phyloP scores from a whole-genome alignment of 306 rosid species.

The Fragaria nilgerrensis region DNA sequence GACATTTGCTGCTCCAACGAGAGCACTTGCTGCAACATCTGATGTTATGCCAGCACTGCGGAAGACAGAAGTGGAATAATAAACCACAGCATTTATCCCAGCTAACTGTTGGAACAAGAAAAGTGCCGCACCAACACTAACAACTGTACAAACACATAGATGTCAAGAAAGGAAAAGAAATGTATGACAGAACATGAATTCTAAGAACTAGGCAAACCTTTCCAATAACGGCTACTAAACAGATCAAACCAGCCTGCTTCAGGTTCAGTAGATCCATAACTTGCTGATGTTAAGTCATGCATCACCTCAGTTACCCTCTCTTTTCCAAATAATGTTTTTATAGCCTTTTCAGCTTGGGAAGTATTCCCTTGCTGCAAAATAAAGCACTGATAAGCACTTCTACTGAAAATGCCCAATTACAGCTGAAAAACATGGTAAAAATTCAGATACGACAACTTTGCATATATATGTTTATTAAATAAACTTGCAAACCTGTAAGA shows the following conservation, averaged over 20 bases:
- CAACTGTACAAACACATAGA: constrained; percentile 58
- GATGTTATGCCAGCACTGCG: constrained; percentile 91
- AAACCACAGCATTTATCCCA: constrained; percentile 93
- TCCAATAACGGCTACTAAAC: constrained; percentile 88
- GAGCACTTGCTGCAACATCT: constrained; percentile 97
- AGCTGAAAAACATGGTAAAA: not conserved
- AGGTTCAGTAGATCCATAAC: constrained; percentile 81
- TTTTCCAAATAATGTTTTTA: constrained; percentile 67
- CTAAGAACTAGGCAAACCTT: constrained; percentile 45
- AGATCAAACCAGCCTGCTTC: constrained; percentile 98
- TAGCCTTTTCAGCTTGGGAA: constrained; percentile 73
- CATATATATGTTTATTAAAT: constrained; percentile 2
- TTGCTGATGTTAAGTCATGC: constrained; percentile 54
- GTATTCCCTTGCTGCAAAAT: constrained; percentile 81
- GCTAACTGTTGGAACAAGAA: constrained; percentile 93
- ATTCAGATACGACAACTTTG: constrained; percentile 15
- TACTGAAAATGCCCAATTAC: constrained; percentile 12
- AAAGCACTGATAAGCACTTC: constrained; percentile 4
- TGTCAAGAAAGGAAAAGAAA: constrained; percentile 16
- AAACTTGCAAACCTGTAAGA: constrained; percentile 66
- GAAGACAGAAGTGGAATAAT: constrained; percentile 90
- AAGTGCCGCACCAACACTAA: constrained; percentile 80
- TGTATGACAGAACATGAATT: not conserved
- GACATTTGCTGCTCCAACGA: constrained; percentile 92
- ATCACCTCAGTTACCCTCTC: constrained; percentile 77